Evolutionary conservation across 192 early-diverging fungal species (phyloP).

Genomic region (Coemansia reversa): DNA sequence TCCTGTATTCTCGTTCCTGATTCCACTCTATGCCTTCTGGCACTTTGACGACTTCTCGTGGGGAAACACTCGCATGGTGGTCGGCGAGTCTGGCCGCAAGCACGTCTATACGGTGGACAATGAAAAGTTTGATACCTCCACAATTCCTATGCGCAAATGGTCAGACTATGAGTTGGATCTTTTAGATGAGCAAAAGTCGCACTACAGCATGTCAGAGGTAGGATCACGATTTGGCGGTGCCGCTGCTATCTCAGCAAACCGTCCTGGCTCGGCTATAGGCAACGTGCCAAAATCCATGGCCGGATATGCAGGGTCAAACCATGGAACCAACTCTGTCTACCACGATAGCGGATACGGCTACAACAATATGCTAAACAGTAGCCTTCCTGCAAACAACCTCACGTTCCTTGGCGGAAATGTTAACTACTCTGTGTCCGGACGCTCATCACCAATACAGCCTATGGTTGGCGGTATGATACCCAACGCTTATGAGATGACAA

Average conservation of each 20-base stretch:
- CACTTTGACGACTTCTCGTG: conserved; percentile 99
- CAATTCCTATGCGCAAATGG: conserved; percentile 78
- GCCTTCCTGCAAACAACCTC: conserved; percentile 19
- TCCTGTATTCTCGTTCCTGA: conserved; percentile 81
- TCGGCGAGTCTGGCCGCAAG: conserved; percentile 82
- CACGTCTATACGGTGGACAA: conserved; percentile 70
- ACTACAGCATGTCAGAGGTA: conserved; percentile 39
- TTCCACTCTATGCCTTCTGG: conserved; percentile 95
- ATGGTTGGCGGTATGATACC: conserved; percentile 19
- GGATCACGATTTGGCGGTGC: conserved; percentile 49
- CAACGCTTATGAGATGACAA: conserved; percentile 48
- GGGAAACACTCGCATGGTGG: conserved; percentile 93
- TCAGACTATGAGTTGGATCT: conserved; percentile 74
- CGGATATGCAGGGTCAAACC: conserved; percentile 43
- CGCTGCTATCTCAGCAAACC: conserved; percentile 31
- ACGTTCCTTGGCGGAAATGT: conserved; percentile 17
- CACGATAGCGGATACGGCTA: conserved; percentile 54
- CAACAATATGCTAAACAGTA: conserved; percentile 42
- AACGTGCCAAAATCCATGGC: conserved; percentile 54
- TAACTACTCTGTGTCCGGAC: conserved; percentile 40
- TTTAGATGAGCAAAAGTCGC: conserved; percentile 52
- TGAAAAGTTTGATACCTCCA: conserved; percentile 73
- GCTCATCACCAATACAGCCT: conserved; percentile 37
- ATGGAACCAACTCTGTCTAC: conserved; percentile 52
- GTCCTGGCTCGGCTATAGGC: conserved; percentile 53